A percentile compares a stretch with the other conserved stretches of the same genome.
These are phyloP conservation scores for Trametes maxima DNA, from an alignment of 768 basidiomycete genomes.

Conservation along the genomic window DNA sequence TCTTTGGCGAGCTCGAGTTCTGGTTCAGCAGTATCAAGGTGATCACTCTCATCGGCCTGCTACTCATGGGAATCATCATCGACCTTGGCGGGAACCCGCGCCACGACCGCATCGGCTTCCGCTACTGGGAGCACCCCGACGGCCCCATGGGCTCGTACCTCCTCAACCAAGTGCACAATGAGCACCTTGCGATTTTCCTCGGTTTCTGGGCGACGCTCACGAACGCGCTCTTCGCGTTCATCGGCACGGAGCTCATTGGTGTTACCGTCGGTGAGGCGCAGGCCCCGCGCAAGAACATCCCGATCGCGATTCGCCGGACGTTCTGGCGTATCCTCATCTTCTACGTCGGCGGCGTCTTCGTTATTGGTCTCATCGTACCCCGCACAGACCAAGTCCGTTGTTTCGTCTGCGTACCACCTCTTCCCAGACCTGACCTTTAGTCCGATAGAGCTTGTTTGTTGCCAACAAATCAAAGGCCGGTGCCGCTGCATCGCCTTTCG, in stretches of 20 bases:
- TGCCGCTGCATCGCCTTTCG: slow-evolving; percentile 68
- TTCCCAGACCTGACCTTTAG: neutral
- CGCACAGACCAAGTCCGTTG: slow-evolving; percentile 49
- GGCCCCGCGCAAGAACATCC: slow-evolving; percentile 75
- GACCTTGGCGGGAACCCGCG: slow-evolving; percentile 56
- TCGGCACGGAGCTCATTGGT: slow-evolving; percentile 78
- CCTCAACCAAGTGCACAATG: slow-evolving; percentile 48
- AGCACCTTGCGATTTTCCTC: slow-evolving; percentile 56
- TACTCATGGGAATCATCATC: slow-evolving; percentile 59
- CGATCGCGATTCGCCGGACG: slow-evolving; percentile 65
- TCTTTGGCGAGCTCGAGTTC: slow-evolving; percentile 76
- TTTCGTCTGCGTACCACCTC: neutral
- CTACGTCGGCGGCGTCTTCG: slow-evolving; percentile 73
- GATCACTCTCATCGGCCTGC: slow-evolving; percentile 47
- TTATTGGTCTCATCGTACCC: slow-evolving; percentile 72
- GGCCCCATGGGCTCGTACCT: slow-evolving; percentile 63
- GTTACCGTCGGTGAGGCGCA: slow-evolving; percentile 61
- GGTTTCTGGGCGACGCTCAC: slow-evolving; percentile 74
- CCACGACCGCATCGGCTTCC: slow-evolving; percentile 40
- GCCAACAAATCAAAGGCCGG: slow-evolving; percentile 43
- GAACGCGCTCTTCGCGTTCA: slow-evolving; percentile 73
- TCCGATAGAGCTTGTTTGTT: slow-evolving; percentile 37
- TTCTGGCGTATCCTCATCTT: slow-evolving; percentile 63
- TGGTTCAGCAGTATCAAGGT: slow-evolving; percentile 76
- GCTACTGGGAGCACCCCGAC: slow-evolving; percentile 49